phyloP scores from a whole-genome alignment of 345 rosid genomes.

The Orychophragmus violaceus region DNA sequence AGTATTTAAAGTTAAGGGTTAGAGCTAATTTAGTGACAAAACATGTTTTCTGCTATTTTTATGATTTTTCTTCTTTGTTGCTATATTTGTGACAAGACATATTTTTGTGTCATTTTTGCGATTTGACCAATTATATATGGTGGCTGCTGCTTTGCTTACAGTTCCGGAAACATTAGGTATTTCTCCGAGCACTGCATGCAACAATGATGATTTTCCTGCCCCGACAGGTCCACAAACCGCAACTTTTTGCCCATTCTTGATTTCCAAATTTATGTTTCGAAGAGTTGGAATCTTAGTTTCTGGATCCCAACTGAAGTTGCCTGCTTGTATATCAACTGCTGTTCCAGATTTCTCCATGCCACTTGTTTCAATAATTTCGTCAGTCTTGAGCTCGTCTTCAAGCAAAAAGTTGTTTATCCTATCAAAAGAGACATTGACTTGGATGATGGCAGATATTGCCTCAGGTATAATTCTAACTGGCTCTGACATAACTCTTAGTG shows the following conservation, averaged over 20 bases:
- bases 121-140: too few species aligned
- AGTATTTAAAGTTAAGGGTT: too few species aligned
- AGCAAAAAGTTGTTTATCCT: slow-evolving; percentile 54
- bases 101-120: too few species aligned
- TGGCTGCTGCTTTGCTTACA: slow-evolving; percentile 41
- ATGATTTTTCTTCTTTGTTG: too few species aligned
- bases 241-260: slow-evolving; percentile 48
- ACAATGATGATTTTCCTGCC: slow-evolving; percentile 68
- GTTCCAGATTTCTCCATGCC: slow-evolving; percentile 13
- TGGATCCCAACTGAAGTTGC: slow-evolving; percentile 67
- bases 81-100: too few species aligned
- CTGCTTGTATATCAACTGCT: slow-evolving; percentile 44
- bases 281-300: slow-evolving; percentile 41
- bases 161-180: slow-evolving; percentile 59
- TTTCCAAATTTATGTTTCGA: slow-evolving; percentile 36
- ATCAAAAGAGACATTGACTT: slow-evolving; percentile 58
- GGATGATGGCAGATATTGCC: slow-evolving; percentile 64
- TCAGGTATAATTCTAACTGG: slow-evolving; percentile 69
- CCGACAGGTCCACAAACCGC: slow-evolving; percentile 84
- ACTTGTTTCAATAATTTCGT: slow-evolving; percentile 29
- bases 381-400: slow-evolving; percentile 50
- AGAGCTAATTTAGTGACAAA: too few species aligned
- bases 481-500: slow-evolving; percentile 54
- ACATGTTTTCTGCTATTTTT: too few species aligned
- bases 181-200: slow-evolving; percentile 63